Base-by-base conservation (phyloP, 306 rosid species). In the Cajanus cajan region DNA sequence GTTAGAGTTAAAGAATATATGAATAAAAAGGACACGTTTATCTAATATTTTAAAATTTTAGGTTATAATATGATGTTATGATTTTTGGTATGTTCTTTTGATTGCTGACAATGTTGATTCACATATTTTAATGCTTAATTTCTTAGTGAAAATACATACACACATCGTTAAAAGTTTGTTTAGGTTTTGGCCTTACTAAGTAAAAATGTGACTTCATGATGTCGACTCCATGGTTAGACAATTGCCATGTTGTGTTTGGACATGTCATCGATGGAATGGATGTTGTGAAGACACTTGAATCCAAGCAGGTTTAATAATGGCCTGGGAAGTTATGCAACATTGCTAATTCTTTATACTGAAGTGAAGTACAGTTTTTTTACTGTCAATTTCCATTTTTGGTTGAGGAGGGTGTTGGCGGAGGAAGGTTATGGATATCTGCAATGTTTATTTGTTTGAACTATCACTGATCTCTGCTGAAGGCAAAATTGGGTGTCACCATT, bases 181-280 rank as follows among this genome's bases (percentile, higher is more conserved):
- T 51, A 47, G 39, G 68, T 85, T 59, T 78, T 45, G 34, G 78
- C 45, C 79, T 61, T 66, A 64, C 65, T 41, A 51, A 73, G 59
- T 71, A 18, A 34, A 78, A 59, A 69, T 59, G 48, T 74, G 16
- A n/a, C 37, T 74, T 84, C 74, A 18, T 85, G 83, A 43, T 85
- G 82, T 59, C 90, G 96, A 94, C 93, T 77, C 90, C 94, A 15
- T 94, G 98, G 98, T 83, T 94, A 88, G 96, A 92, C 90, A 86
- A 89, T 71, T 85, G 87, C 31, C 96, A 90, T 47, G 97, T 90
- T 24, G 96, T 94, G 82, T 90, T 89, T 57, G 94, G 94, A 65
- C 88, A 92, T 2, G 90, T 94, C 57, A 44, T 88, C 31, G 94
- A 92, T 37, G 97, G 96, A 82, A 19, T 90, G 86, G 94, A 92